These are phyloP conservation scores for Corylus avellana DNA, from an alignment of 306 rosid species.

Conservation along the genomic window DNA sequence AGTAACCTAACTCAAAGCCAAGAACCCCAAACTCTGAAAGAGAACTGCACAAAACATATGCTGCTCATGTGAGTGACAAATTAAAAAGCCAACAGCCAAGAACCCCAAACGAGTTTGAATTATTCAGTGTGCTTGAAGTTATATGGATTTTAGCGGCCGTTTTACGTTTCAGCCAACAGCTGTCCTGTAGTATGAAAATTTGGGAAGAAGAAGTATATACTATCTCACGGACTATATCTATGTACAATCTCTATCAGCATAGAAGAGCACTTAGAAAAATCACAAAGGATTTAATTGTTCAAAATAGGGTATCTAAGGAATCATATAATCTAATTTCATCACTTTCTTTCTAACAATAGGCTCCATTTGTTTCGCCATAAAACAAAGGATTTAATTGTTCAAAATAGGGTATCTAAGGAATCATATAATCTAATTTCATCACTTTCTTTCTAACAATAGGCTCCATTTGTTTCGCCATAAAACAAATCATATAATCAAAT, in stretches of 20 bases:
- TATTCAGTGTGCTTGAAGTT: neutral
- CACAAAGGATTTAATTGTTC: neutral
- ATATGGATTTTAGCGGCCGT: neutral
- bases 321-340: neutral
- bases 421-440: neutral
- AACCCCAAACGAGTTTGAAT: slow-evolving; percentile 13
- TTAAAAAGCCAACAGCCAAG: neutral
- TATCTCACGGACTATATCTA: neutral
- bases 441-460: neutral
- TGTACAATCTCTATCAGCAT: neutral
- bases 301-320: neutral
- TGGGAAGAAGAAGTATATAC: neutral
- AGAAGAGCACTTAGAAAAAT: neutral
- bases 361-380: no score
- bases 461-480: no score
- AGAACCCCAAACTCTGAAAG: slow-evolving; percentile 96
- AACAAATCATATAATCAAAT: no score
- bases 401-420: neutral
- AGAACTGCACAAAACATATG: slow-evolving; percentile 56
- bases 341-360: neutral
- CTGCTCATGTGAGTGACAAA: slow-evolving; percentile 19
- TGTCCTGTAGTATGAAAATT: neutral
- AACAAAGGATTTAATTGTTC: neutral
- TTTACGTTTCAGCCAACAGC: neutral
- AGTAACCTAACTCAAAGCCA: slow-evolving; percentile 96